A percentile compares a stretch with the other conserved stretches of the same genome.
These are phyloP conservation scores for Peziza echinospora DNA, from an alignment of 495 filamentous ascomycete species.

Conservation along the genomic window DNA sequence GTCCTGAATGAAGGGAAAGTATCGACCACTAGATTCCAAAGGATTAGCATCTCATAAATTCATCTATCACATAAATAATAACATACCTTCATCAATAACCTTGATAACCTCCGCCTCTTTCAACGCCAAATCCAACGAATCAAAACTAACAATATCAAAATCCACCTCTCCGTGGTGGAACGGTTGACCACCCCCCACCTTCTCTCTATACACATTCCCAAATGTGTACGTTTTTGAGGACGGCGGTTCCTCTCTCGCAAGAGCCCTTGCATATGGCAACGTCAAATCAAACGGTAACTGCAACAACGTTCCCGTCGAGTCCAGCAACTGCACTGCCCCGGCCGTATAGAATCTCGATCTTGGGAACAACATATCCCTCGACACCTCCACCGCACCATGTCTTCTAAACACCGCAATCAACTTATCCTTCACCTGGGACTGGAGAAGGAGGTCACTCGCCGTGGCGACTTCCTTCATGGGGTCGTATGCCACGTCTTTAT, in stretches of 20 bases:
- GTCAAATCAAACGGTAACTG: conserved; percentile 86
- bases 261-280: conserved; percentile 61
- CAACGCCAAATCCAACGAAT: conserved; percentile 59
- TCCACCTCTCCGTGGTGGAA: conserved; percentile 71
- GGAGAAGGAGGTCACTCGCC: conserved; percentile 46
- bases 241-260: conserved; percentile 49
- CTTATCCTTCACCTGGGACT: conserved; percentile 51
- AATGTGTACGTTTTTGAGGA: conserved; percentile 69
- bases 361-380: conserved; percentile 56
- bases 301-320: conserved; percentile 60
- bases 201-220: conserved; percentile 71
- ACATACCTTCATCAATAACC: conserved; percentile 51
- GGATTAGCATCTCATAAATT: not conserved
- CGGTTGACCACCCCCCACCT: conserved; percentile 53
- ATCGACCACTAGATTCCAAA: conserved; percentile 33
- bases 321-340: conserved; percentile 53
- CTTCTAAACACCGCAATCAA: conserved; percentile 63
- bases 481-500: conserved; percentile 78
- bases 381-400: conserved; percentile 72
- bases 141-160: conserved; percentile 74
- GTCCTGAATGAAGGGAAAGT: conserved; percentile 54
- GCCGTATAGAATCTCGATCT: conserved; percentile 52
- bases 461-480: conserved; percentile 34
- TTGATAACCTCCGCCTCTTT: conserved; percentile 93
- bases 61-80: not conserved